Evolutionary conservation across 768 basidiomycete genomes (phyloP).

Genomic region (Lactarius pseudohatsudake): DNA sequence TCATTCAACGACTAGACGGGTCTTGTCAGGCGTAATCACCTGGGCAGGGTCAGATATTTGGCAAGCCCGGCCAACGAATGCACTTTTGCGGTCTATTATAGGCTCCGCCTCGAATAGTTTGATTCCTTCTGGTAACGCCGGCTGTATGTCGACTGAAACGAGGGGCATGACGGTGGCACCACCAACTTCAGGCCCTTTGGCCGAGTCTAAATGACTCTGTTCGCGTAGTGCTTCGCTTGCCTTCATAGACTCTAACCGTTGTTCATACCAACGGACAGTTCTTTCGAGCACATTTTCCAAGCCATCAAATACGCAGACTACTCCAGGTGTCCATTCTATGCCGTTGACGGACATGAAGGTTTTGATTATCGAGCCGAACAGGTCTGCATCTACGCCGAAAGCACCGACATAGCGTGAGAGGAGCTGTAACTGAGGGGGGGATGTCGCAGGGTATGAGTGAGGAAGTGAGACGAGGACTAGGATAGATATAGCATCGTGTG

Average conservation of each 20-base stretch:
- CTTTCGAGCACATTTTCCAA: constrained; percentile 71
- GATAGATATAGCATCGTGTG: constrained; percentile 38
- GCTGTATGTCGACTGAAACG: not conserved
- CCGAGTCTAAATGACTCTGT: constrained; percentile 36
- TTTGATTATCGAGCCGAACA: constrained; percentile 76
- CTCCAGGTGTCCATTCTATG: constrained; percentile 72
- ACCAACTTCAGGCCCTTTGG: not conserved
- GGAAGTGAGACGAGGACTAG: constrained; percentile 47
- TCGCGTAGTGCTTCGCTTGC: constrained; percentile 56
- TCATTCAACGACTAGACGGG: not conserved
- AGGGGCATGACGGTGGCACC: not conserved
- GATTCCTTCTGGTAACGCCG: constrained; percentile 58
- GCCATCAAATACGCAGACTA: constrained; percentile 86
- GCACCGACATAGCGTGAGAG: constrained; percentile 82
- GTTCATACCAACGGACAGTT: constrained; percentile 68
- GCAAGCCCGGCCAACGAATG: constrained; percentile 85
- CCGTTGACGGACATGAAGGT: constrained; percentile 78
- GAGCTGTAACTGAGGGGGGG: constrained; percentile 80
- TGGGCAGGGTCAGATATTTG: constrained; percentile 73
- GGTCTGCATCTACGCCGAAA: constrained; percentile 66
- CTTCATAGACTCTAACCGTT: constrained; percentile 56
- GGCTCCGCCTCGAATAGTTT: constrained; percentile 71
- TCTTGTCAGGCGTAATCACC: constrained; percentile 40
- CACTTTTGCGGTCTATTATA: constrained; percentile 81
- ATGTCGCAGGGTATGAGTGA: constrained; percentile 58